Conservation (phyloP, 2,329 filamentous ascomycete genomes). For the Phyllosticta ampelicida region DNA sequence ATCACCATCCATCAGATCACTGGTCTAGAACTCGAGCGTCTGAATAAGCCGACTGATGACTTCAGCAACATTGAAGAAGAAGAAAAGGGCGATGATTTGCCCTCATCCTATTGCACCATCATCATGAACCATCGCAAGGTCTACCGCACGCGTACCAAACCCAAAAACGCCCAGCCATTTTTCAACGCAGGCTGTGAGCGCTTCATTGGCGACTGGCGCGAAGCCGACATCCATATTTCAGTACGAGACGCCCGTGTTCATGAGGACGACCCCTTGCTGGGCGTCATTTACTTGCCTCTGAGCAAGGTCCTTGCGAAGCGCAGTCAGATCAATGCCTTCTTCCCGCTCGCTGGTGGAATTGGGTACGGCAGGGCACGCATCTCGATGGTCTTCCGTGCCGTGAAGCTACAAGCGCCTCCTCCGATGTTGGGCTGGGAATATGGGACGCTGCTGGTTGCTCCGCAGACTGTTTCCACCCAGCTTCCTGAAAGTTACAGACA, state of each 20-base stretch:
- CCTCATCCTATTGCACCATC: constrained; percentile 61
- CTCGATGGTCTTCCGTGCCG: constrained; percentile 62
- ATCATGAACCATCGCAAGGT: constrained; percentile 61
- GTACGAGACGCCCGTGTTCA: constrained; percentile 58
- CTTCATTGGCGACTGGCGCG: constrained; percentile 58
- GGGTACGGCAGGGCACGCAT: constrained; percentile 59
- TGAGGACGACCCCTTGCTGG: constrained; percentile 58
- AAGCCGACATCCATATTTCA: constrained; percentile 55
- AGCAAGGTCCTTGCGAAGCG: constrained; percentile 49
- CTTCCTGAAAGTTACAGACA: constrained; percentile 40
- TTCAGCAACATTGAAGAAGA: constrained; percentile 47
- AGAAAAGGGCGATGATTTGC: constrained; percentile 52
- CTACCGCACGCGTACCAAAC: constrained; percentile 64
- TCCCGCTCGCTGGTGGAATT: constrained; percentile 60
- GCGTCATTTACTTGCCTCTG: constrained; percentile 58
- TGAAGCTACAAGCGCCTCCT: constrained; percentile 50
- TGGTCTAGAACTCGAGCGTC: constrained; percentile 50
- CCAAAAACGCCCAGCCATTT: constrained; percentile 67
- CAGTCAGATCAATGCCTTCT: constrained; percentile 55
- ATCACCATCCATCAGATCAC: constrained; percentile 65
- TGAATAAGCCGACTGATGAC: constrained; percentile 41
- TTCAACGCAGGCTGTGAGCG: constrained; percentile 68
- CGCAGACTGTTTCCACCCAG: constrained; percentile 38
- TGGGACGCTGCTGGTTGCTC: constrained; percentile 56
- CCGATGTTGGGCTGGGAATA: constrained; percentile 59